These are phyloP conservation scores for Akanthomyces muscarius DNA, from an alignment of 2,329 filamentous ascomycete genomes.

Conservation along the genomic window DNA sequence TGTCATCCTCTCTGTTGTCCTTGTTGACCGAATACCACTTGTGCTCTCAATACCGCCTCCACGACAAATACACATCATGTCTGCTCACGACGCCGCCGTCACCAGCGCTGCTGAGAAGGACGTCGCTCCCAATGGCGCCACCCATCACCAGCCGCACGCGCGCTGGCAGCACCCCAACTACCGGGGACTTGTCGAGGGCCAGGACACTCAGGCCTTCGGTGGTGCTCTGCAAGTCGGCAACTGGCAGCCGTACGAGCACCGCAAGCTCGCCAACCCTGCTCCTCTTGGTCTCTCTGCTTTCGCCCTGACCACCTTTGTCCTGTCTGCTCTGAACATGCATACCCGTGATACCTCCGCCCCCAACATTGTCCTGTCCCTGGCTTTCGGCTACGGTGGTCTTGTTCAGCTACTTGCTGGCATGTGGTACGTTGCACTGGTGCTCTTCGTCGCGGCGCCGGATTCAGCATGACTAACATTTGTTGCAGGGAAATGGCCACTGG, in stretches of 20 bases:
- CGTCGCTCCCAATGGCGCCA: slow-evolving; percentile 7
- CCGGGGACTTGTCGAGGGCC: slow-evolving; percentile 4
- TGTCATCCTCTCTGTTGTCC: neutral
- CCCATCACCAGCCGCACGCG: slow-evolving; percentile 26
- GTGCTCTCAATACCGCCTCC: neutral
- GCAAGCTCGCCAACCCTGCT: slow-evolving; percentile 76
- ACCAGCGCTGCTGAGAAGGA: slow-evolving; percentile 21
- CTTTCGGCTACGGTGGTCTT: slow-evolving; percentile 72
- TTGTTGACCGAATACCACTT: neutral
- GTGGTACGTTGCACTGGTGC: slow-evolving; percentile 59
- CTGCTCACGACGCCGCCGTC: slow-evolving; percentile 8
- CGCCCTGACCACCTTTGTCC: slow-evolving; percentile 77
- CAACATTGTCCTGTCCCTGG: slow-evolving; percentile 64
- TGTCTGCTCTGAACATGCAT: slow-evolving; percentile 69
- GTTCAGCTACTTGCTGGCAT: slow-evolving; percentile 79
- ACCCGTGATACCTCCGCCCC: slow-evolving; percentile 56
- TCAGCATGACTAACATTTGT: slow-evolving; percentile 14
- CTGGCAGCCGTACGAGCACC: slow-evolving; percentile 59
- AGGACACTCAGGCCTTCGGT: slow-evolving; percentile 52
- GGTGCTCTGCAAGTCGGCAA: slow-evolving; percentile 70
- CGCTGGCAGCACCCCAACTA: slow-evolving; percentile 15
- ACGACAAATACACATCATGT: slow-evolving; percentile 10
- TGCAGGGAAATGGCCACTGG: slow-evolving; percentile 79
- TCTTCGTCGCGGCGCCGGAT: too few species aligned
- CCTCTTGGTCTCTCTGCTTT: slow-evolving; percentile 75